phyloP scores from a whole-genome alignment of 345 rosid species.

The Pistacia integerrima region DNA sequence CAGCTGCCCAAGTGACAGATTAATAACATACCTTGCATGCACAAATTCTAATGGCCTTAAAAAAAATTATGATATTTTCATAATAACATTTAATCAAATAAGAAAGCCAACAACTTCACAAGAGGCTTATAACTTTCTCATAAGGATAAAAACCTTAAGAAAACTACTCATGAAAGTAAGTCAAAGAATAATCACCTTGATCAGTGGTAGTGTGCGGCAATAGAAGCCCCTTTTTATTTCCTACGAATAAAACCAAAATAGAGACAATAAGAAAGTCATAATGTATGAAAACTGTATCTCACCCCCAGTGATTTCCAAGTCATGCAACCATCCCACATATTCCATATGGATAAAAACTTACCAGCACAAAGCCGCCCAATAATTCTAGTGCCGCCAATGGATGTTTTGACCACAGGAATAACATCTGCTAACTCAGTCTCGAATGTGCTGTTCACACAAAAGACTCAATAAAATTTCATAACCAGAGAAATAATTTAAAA shows the following conservation, averaged over 20 bases:
- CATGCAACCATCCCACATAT: not conserved
- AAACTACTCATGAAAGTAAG: not conserved
- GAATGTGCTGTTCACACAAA: slow-evolving; percentile 47
- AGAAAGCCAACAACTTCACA: not conserved
- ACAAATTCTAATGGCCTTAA: not conserved
- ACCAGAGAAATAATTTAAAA: not conserved
- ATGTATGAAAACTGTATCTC: not conserved
- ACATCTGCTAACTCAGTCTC: slow-evolving; percentile 87
- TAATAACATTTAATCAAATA: not conserved
- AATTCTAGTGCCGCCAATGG: slow-evolving; percentile 80
- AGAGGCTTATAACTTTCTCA: not conserved
- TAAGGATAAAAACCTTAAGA: not conserved
- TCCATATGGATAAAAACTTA: slow-evolving; percentile 14
- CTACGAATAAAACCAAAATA: slow-evolving; percentile 35
- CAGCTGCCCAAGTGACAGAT: no score
- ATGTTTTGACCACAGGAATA: slow-evolving; percentile 90
- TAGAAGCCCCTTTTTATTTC: slow-evolving; percentile 95
- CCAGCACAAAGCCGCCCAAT: slow-evolving; percentile 92
- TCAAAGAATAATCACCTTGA: slow-evolving; percentile 64
- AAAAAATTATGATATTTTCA: not conserved
- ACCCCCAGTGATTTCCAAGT: not conserved
- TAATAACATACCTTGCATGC: no score
- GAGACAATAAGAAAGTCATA: not conserved
- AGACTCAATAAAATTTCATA: slow-evolving; percentile 11
- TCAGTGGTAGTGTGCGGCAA: slow-evolving; percentile 93